Evolutionary conservation across 2,329 filamentous ascomycete species (phyloP).

Genomic region (Colletotrichum graminicola): DNA sequence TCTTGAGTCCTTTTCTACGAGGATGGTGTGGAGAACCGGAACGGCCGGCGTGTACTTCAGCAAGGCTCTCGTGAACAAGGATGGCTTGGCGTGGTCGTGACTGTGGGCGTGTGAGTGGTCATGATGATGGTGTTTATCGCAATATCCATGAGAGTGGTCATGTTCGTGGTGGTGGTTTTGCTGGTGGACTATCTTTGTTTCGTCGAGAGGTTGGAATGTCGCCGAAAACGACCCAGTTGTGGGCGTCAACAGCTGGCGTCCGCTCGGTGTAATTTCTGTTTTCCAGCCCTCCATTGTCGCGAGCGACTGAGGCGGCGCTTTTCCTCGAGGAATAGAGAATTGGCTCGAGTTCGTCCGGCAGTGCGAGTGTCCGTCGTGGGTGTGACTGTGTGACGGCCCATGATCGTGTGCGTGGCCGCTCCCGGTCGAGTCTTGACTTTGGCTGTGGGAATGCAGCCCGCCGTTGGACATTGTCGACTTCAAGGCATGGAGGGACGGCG

Average conservation of each 20-base stretch:
- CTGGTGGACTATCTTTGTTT: conserved; percentile 36
- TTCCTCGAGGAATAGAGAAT: conserved; percentile 46
- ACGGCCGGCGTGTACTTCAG: conserved; percentile 77
- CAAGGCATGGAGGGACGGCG: conserved; percentile 56
- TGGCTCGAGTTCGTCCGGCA: conserved; percentile 33
- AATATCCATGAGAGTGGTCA: conserved; percentile 44
- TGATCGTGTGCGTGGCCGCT: conserved; percentile 50
- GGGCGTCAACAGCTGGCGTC: conserved; percentile 55
- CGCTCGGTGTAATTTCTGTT: conserved; percentile 55
- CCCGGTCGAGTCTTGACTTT: conserved; percentile 44
- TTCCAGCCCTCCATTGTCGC: conserved; percentile 56
- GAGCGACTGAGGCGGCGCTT: conserved; percentile 49
- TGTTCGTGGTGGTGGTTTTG: conserved; percentile 44
- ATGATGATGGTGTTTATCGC: conserved; percentile 49
- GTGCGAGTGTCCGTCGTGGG: conserved; percentile 49
- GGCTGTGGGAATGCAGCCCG: conserved; percentile 47
- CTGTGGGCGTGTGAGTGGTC: conserved; percentile 49
- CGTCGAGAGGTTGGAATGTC: conserved; percentile 39
- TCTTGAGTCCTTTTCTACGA: conserved; percentile 91
- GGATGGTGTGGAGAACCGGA: conserved; percentile 85
- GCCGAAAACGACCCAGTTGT: conserved; percentile 36
- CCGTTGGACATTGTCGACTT: conserved; percentile 48
- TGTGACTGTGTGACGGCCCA: conserved; percentile 43
- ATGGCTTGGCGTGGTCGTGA: conserved; percentile 63
- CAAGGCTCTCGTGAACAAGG: conserved; percentile 78